Evolutionary conservation across 306 rosid genomes (phyloP), one percentile per base, ranked within the genome.

Genomic region (Medicago lupulina): DNA sequence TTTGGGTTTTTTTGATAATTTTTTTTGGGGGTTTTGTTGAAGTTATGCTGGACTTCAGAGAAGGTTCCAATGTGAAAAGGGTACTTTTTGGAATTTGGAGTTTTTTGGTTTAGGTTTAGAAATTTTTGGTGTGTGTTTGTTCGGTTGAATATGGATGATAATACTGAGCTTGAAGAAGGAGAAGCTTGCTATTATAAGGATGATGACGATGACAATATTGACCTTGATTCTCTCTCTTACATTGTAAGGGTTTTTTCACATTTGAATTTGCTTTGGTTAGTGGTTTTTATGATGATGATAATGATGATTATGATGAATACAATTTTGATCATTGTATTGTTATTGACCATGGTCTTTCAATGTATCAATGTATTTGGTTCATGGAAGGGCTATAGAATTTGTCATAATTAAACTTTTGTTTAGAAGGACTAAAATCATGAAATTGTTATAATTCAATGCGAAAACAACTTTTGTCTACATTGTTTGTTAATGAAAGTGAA

Each of bases 11-110:
- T 34, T 34, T 34, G 6, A 19, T 1, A 2, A 16, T 60, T 53
- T 7, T 7, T 78, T 58, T 43, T 4, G 46, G 43, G 68, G 71
- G 21, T 44, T 79, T 62, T 61, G 85, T 88, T 80, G 67, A 73
- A 79, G 87, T 79, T 86, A 93, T 91, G 90, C 81, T 89, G 80
- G 93, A 91, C 90, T 91, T 89, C 71, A 82, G 98, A 85, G 96
- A 91, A 80, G 79, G 75, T 70, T 75, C 54, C 58, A 64, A 67
- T 50, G 71, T 76, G 88, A 76, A 78, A 73, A 77, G 84, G 78
- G 71, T 81, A 67, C 73, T 71, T 70, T 86, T 86, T 76, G 79
- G 69, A 89, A 75, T 78, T 61, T 86, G 82, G 80, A 83, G 82
- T 69, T 72, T 63, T 69, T 72, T 63, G 75, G 71, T 70, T 69